These are phyloP conservation scores for Conidiobolus incongruus DNA, from an alignment of 371 early-diverging fungal genomes.

Conservation along the genomic window DNA sequence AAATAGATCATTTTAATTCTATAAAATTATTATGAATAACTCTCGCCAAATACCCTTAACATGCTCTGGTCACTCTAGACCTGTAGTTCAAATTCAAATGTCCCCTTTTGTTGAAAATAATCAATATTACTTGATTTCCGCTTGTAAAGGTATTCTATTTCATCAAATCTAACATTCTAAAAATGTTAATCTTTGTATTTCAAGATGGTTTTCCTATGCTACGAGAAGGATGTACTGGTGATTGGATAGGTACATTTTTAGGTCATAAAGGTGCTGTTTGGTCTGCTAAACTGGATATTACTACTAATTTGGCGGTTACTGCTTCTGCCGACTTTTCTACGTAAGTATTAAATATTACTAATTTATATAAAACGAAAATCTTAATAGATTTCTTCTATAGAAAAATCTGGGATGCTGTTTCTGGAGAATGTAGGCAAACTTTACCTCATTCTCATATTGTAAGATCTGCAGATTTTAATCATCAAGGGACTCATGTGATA, in stretches of 20 bases:
- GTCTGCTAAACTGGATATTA: conserved; percentile 54
- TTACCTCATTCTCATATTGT: conserved; percentile 59
- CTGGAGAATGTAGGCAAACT: conserved; percentile 39
- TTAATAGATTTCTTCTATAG: conserved; percentile 10
- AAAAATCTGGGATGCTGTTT: conserved; percentile 65
- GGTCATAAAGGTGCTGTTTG: conserved; percentile 83
- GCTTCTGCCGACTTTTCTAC: conserved; percentile 73
- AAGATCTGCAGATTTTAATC: conserved; percentile 47
- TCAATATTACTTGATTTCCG: conserved; percentile 53
- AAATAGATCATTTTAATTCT: too few species aligned
- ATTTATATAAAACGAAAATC: too few species aligned
- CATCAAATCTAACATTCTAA: too few species aligned
- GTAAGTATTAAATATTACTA: too few species aligned
- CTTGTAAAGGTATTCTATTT: conserved; percentile 67
- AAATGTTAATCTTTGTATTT: not conserved
- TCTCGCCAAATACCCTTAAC: conserved; percentile 56
- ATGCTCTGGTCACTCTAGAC: conserved; percentile 69
- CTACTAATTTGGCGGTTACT: conserved; percentile 54
- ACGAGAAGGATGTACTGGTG: conserved; percentile 65
- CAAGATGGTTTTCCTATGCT: conserved; percentile 70
- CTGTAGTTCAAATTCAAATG: conserved; percentile 68
- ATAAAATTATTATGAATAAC: too few species aligned
- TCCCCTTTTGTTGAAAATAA: conserved; percentile 39
- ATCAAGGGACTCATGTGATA: conserved; percentile 38
- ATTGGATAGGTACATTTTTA: conserved; percentile 72